Evolutionary conservation across 129 eudicot species (phyloP), one percentile per base, ranked within the genome.

Genomic region (Tanacetum coccineum): DNA sequence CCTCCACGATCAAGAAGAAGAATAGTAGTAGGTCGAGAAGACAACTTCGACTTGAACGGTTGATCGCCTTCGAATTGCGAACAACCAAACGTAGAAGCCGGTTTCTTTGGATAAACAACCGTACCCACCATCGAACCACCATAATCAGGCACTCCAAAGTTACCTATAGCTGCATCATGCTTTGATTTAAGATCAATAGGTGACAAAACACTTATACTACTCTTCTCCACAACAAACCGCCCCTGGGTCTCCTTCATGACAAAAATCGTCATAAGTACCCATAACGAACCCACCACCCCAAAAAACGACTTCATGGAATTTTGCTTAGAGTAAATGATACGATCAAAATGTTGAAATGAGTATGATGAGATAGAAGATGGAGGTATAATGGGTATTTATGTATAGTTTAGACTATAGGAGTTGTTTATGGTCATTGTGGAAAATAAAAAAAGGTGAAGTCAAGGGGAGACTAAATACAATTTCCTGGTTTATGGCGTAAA

Each of bases 1-100:
- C 97, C 96, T 80, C 99, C 99, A 32, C 99, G 99, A 75, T 94
- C 99, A 79, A 94, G 88, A 62, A 94, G 85, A 59, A 94, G 93
- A 68, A 94, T 84, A 48, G n/a, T n/a, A n/a, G 87, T 87, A 20
- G 95, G 97, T 1, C 85, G 77, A 80, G 87, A 44, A 57, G 83
- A 61, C 9, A 49, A 11, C 45, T 79, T 80, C 0, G 95, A 79
- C 75, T 94, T 94, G 80, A 89, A 94, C 13, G 99, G 96, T 39
- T 82, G 77, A 44, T 84, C 81, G 0, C 92, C 93, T 0, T 82
- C 85, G 70, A 94, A 94, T 0, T 67, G 68, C 0, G 71, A 54
- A 73, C 99, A 94, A 11, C 88, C 96, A 28, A 1, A 60, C 44
- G 59, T 13, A 3, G 78, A 78, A 28, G 22, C 21, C 4, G 78